phyloP scores from a whole-genome alignment of 1,284 basidiomycete species.

The Melampsora americana region DNA sequence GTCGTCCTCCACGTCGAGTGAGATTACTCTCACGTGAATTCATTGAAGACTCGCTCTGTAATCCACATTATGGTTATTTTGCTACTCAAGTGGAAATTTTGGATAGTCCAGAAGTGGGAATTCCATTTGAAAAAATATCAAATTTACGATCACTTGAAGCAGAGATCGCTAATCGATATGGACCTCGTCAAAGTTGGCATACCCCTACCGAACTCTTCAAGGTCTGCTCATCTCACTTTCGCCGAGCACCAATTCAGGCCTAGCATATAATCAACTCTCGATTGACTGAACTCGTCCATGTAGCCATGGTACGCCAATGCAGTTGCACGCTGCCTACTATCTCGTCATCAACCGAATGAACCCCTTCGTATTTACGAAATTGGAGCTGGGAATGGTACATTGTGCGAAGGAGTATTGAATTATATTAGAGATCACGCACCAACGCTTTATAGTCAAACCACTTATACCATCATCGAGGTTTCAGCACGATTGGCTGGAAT shows the following conservation, averaged over 20 bases:
- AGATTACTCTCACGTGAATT: conserved; percentile 96
- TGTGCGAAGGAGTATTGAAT: conserved; percentile 81
- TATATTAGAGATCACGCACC: conserved; percentile 75
- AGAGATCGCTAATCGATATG: conserved; percentile 53
- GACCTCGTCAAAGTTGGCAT: conserved; percentile 93
- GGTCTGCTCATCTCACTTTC: conserved; percentile 58
- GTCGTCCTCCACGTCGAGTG: conserved; percentile 64
- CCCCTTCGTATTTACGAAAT: conserved; percentile 95
- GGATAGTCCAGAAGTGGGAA: conserved; percentile 46
- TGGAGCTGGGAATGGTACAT: conserved; percentile 92
- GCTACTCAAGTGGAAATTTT: conserved; percentile 85
- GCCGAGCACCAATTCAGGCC: background rate
- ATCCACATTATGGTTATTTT: conserved; percentile 97
- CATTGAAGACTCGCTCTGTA: conserved; percentile 94
- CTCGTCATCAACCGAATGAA: conserved; percentile 38
- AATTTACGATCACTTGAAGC: conserved; percentile 54
- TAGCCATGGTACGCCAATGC: conserved; percentile 92
- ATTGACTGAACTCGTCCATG: conserved; percentile 32
- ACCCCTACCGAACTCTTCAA: conserved; percentile 98
- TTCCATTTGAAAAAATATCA: conserved; percentile 54
- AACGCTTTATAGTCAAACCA: conserved; percentile 83
- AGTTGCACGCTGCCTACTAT: conserved; percentile 75
- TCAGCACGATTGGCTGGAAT: conserved; percentile 67
- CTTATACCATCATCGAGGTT: conserved; percentile 92
- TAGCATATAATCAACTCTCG: background rate